Evolutionary conservation across 2,329 filamentous ascomycete species (phyloP).

Genomic region (Trichoderma sp.): DNA sequence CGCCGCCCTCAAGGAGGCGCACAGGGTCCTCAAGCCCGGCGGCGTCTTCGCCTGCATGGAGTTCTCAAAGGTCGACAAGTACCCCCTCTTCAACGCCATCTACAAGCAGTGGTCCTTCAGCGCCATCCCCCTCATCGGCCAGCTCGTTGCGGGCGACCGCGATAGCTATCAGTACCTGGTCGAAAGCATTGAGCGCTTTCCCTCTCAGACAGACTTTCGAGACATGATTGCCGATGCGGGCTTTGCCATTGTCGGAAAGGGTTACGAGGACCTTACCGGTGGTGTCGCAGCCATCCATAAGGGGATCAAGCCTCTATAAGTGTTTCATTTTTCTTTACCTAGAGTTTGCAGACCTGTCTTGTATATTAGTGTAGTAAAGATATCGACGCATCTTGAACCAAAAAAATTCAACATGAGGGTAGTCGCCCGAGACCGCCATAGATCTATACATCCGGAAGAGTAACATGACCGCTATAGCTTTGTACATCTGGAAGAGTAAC

Average conservation of each 20-base stretch:
- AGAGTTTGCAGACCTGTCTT: neutral
- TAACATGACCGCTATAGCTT: neutral
- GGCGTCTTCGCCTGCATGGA: conserved; percentile 96
- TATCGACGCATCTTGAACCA: neutral
- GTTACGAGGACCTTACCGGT: conserved; percentile 87
- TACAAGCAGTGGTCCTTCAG: conserved; percentile 97
- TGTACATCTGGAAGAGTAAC: neutral
- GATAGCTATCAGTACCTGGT: conserved; percentile 98
- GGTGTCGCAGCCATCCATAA: conserved; percentile 96
- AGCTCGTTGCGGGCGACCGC: conserved; percentile 88
- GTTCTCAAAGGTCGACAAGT: conserved; percentile 81
- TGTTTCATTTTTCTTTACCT: neutral
- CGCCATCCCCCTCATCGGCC: conserved; percentile 92
- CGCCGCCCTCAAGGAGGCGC: conserved; percentile 77
- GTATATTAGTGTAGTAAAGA: conserved; percentile 12
- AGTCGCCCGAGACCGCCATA: neutral
- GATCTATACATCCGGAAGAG: neutral
- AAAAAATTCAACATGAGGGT: neutral
- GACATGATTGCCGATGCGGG: conserved; percentile 82
- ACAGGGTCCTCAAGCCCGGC: conserved; percentile 87
- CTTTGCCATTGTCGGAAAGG: conserved; percentile 78
- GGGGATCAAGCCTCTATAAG: conserved; percentile 76
- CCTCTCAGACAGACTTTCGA: conserved; percentile 80
- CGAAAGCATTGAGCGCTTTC: conserved; percentile 95
- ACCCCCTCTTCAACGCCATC: conserved; percentile 74